Base-by-base conservation (phyloP, 208 protist genomes). In the Acanthamoeba sp. region DNA sequence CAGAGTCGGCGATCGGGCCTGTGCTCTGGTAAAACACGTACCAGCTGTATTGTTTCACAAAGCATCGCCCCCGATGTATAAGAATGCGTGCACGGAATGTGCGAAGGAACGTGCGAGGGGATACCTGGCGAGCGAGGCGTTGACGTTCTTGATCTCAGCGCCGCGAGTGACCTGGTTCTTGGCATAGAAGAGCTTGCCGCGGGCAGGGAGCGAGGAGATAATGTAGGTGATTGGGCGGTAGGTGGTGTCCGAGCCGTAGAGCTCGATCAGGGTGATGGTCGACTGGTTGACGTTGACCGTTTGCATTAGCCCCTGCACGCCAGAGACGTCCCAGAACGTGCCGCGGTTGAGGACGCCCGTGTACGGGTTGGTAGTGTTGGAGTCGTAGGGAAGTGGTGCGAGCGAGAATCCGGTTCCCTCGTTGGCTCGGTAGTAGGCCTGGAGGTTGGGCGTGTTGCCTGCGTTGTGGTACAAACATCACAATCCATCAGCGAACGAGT, bases 21-120 rank as follows among this genome's bases (percentile, higher is more conserved):
- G 82, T 69, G 82, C 82, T 90, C 82, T 90, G 82, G 29, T 90
- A 90, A 10, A 62, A 59, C 29, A 90, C 18, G 38, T 59, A 69
- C 52, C 55, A 59, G 34, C 52, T 66, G 14, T 7, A 73, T 32
- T 32, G 7, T 22, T 29, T 6, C 57, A 64, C 16, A 66, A 5
- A 32, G 52, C 10, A 59, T 59, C 20, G 20, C 10, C 20, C 7
- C 27, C 18, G 14, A 66, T 22, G 27, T 6, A 22, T 66, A 9
- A 34, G n/a, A 32, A 22, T 1, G 20, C n/a, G 59, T 22, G 27
- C 7, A 66, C 0, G 4, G 27, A 66, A 32, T 66, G n/a, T 0
- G 4, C 2, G n/a, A 32, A 50, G 45, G 45, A 9, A 48, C 10
- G 42, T 50, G 45, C 5, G 45, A 10, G 45, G 18, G 45, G 45